phyloP scores from a whole-genome alignment of 257 asterid species.

The Plantago major region DNA sequence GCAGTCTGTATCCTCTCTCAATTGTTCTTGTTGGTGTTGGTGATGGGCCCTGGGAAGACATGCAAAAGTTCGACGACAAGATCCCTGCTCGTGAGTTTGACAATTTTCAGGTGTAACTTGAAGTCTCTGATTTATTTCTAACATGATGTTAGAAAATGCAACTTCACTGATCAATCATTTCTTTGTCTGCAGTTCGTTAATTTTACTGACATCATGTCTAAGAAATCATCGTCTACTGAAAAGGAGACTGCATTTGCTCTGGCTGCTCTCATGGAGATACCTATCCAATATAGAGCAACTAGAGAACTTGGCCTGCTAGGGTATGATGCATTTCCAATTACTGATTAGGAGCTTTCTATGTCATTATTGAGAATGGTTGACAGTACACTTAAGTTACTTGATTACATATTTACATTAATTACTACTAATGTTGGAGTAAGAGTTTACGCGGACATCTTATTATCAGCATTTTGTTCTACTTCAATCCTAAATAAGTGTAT shows the following conservation, averaged over 20 bases:
- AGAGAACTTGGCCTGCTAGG: constrained; percentile 56
- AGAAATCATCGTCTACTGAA: constrained; percentile 34
- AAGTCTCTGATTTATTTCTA: constrained; percentile 3
- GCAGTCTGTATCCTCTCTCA: constrained; percentile 69
- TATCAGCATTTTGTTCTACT: not conserved
- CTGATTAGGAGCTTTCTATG: not conserved
- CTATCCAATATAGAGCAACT: constrained; percentile 69
- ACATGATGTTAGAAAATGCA: constrained; percentile 12
- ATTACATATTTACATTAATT: too few relatives aligned
- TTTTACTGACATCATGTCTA: constrained; percentile 64
- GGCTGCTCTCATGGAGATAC: constrained; percentile 89
- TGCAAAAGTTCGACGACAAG: constrained; percentile 76
- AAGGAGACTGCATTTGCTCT: constrained; percentile 81
- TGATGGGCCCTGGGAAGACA: constrained; percentile 93
- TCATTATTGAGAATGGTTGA: not conserved
- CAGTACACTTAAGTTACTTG: too few relatives aligned
- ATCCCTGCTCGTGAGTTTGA: constrained; percentile 72
- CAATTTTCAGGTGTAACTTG: constrained; percentile 61
- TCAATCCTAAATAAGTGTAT: not conserved
- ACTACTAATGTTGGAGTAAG: too few relatives aligned
- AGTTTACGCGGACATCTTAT: not conserved
- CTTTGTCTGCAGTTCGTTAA: constrained; percentile 58
- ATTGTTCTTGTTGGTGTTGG: constrained; percentile 87
- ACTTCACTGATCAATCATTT: constrained; percentile 4
- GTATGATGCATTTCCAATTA: constrained; percentile 33